A percentile compares a stretch with the other conserved stretches of the same genome.
Conservation (phyloP, 768 basidiomycete species). For the Termitomyces eurrhizus region DNA sequence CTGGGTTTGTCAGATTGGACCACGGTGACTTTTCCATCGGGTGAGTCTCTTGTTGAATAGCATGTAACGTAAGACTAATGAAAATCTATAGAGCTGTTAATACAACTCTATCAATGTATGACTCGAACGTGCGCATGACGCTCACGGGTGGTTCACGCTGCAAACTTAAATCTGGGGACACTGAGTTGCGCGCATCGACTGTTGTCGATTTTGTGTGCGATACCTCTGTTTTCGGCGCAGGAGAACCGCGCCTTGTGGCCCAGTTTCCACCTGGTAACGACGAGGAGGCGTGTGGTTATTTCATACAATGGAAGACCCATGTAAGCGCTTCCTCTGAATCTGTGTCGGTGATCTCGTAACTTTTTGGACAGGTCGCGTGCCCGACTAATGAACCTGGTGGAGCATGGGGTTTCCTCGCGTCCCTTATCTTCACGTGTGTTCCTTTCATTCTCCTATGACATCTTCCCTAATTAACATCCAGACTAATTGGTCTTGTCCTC, state of each 20-base stretch:
- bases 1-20: constrained; percentile 54
- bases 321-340: constrained; percentile 36
- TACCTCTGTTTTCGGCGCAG: constrained; percentile 51
- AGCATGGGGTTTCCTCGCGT: constrained; percentile 47
- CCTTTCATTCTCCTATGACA: background rate
- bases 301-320: constrained; percentile 81
- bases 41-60: constrained; percentile 30
- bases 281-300: constrained; percentile 67
- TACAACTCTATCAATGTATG: constrained; percentile 54
- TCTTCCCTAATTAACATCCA: constrained; percentile 22
- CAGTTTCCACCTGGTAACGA: constrained; percentile 65
- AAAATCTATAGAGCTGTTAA: constrained; percentile 47
- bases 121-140: constrained; percentile 50
- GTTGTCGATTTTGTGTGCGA: constrained; percentile 80
- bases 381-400: constrained; percentile 56
- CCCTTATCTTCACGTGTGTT: constrained; percentile 59
- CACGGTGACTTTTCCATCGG: constrained; percentile 74
- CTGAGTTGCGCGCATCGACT: constrained; percentile 51
- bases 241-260: constrained; percentile 53
- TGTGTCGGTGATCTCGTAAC: background rate
- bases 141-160: constrained; percentile 66
- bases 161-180: constrained; percentile 34
- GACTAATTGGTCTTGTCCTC: constrained; percentile 52
- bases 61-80: background rate
- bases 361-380: constrained; percentile 57